Evolutionary conservation across 495 filamentous ascomycete species (phyloP).

Genomic region (Penicillium daleae): DNA sequence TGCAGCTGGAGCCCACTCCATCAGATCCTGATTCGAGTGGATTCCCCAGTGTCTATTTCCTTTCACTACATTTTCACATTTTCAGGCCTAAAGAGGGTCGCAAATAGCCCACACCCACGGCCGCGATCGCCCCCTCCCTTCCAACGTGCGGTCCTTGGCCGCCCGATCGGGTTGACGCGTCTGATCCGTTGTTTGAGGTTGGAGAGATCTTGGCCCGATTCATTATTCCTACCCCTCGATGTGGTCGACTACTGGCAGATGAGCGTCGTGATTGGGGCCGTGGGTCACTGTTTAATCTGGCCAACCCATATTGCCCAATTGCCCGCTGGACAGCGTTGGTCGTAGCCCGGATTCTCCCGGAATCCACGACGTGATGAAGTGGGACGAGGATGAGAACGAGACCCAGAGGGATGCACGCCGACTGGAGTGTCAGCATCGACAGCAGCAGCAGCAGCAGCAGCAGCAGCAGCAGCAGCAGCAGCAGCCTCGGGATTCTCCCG

Average conservation of each 20-base stretch:
- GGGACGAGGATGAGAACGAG: not conserved
- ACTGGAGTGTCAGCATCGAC: not conserved
- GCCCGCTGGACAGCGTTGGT: not conserved
- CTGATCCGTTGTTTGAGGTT: conserved; percentile 1
- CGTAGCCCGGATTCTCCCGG: not conserved
- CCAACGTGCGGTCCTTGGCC: not conserved
- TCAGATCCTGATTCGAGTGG: not conserved
- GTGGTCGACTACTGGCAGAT: not conserved
- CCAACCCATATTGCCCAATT: too few species aligned
- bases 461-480: not conserved
- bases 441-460: not conserved
- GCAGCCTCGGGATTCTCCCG: not conserved
- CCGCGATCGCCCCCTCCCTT: not conserved
- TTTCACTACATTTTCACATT: too few species aligned
- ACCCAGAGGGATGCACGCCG: not conserved
- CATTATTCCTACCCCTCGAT: not conserved
- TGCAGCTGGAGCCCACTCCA: not conserved
- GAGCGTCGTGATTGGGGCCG: not conserved
- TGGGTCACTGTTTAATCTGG: not conserved
- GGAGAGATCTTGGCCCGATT: not conserved
- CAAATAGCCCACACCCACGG: not conserved
- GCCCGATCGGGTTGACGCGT: not conserved
- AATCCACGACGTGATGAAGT: not conserved
- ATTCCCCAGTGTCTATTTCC: too few species aligned
- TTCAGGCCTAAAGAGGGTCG: not conserved